Conservation (phyloP, 176 grass and related monocot genomes). For the Olyra latifolia region DNA sequence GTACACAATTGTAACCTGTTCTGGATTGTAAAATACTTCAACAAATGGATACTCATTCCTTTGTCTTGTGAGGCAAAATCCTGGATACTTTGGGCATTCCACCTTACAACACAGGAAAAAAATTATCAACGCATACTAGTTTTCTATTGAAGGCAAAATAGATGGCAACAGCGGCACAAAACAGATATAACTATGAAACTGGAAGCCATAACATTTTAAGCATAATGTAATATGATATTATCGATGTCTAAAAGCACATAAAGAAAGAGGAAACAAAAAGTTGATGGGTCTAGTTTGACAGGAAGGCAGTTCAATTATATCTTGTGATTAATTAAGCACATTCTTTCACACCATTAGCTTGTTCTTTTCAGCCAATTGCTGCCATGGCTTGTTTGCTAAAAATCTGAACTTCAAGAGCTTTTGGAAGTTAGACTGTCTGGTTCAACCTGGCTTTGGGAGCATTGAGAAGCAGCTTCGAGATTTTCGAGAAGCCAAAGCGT, state of each 20-base stretch:
- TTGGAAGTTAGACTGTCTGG: too few relatives aligned
- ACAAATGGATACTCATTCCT: conserved; percentile 93
- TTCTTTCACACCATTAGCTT: neutral
- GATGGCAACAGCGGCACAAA: neutral
- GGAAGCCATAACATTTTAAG: neutral
- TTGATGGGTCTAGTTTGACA: conserved; percentile 26
- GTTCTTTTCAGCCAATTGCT: too few relatives aligned
- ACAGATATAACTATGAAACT: neutral
- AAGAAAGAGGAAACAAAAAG: neutral
- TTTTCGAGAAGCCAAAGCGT: too few relatives aligned
- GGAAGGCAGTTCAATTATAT: neutral
- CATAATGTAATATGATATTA: neutral
- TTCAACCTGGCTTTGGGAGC: too few relatives aligned
- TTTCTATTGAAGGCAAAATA: neutral
- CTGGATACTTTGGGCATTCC: conserved; percentile 95
- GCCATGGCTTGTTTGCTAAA: too few relatives aligned
- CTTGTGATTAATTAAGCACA: neutral
- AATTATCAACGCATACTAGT: conserved; percentile 5
- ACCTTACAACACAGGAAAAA: conserved; percentile 46
- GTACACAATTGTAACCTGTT: conserved; percentile 58
- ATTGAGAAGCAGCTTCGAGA: too few relatives aligned
- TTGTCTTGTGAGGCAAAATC: conserved; percentile 88
- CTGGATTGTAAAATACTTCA: conserved; percentile 94
- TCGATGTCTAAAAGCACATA: neutral
- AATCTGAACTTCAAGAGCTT: too few relatives aligned